phyloP scores from a whole-genome alignment of 1,284 basidiomycete genomes.

The Waitea zeae region DNA sequence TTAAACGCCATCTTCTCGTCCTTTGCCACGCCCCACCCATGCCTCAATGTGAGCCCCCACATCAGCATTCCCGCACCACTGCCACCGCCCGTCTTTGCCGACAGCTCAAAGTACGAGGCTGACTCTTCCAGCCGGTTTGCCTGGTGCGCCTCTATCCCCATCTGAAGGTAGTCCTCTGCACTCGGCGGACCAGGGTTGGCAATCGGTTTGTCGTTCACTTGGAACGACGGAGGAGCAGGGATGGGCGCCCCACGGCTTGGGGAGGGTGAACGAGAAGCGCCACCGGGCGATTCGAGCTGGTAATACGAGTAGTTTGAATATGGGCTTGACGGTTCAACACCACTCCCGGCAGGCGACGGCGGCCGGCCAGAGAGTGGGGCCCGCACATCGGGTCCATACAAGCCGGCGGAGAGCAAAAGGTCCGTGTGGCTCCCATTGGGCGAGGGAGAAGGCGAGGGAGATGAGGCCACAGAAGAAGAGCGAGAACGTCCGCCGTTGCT shows the following conservation, averaged over 20 bases:
- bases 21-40: conserved; percentile 78
- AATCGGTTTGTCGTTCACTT: conserved; percentile 2
- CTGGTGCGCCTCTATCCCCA: conserved; percentile 74
- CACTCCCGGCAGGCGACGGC: no score
- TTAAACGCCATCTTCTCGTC: conserved; percentile 65
- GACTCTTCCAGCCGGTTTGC: conserved; percentile 58
- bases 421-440: no score
- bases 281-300: no score
- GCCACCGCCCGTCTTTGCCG: conserved; percentile 60
- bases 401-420: no score
- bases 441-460: no score
- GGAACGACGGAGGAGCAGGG: conserved; percentile 7
- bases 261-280: conserved; percentile 5
- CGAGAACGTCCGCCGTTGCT: no score
- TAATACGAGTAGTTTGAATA: no score
- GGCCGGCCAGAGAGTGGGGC: no score
- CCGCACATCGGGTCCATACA: no score
- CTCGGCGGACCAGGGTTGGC: conserved; percentile 15
- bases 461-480: no score
- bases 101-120: conserved; percentile 65
- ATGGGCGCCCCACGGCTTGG: conserved; percentile 3
- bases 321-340: no score
- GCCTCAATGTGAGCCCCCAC: conserved; percentile 78
- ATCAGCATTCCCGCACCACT: conserved; percentile 85
- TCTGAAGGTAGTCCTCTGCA: conserved; percentile 48